Evolutionary conservation across 129 eudicot species (phyloP).

Genomic region (Helichrysum umbraculigerum): DNA sequence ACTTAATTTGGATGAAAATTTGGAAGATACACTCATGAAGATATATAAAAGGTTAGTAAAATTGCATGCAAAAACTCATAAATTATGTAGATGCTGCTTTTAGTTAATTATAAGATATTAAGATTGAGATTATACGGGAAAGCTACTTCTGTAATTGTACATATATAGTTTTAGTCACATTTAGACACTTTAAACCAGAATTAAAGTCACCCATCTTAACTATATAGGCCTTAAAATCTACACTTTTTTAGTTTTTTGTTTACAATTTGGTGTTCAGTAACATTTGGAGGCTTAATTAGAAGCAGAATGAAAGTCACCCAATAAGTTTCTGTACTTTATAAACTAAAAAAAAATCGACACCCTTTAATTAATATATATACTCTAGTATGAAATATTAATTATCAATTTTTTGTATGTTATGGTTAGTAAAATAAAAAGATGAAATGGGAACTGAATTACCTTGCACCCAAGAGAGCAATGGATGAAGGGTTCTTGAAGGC

Average conservation of each 20-base stretch:
- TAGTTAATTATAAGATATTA: no score
- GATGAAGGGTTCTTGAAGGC: constrained; percentile 92
- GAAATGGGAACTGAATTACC: constrained; percentile 48
- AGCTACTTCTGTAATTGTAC: background rate
- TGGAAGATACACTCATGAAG: no score
- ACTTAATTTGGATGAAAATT: no score
- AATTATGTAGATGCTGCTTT: background rate
- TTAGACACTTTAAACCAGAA: no score
- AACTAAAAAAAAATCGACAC: background rate
- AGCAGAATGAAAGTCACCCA: background rate
- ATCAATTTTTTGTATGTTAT: background rate
- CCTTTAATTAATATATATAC: background rate
- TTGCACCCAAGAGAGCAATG: constrained; percentile 99
- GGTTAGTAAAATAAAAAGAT: background rate
- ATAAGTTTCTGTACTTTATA: background rate
- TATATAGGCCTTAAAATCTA: no score
- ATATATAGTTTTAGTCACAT: background rate
- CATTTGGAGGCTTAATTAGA: no score
- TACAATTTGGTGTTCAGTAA: no score
- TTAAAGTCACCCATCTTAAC: no score
- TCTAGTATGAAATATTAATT: constrained; percentile 15
- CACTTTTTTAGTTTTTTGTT: no score
- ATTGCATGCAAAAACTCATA: background rate
- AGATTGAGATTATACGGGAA: background rate
- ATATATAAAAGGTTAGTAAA: no score